Evolutionary conservation across 176 grass and related monocot genomes (phyloP), one percentile per base, ranked within the genome.

Genomic region (Bonia amplexicaulis): DNA sequence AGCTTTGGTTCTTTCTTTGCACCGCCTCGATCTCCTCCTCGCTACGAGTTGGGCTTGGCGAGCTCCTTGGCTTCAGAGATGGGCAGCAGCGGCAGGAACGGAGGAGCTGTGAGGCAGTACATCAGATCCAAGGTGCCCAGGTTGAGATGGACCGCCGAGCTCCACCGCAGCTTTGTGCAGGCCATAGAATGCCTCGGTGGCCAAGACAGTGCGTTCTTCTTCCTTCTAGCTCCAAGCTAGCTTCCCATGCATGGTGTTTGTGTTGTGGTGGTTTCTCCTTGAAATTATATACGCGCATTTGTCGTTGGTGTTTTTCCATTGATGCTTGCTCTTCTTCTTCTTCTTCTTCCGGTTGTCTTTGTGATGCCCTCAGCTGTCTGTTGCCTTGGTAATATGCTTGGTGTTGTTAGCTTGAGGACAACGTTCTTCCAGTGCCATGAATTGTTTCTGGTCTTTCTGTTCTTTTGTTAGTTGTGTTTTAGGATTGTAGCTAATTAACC

Each of bases 151-250:
- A 92, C 90, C 0, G 77, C 87, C 59, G 94, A 97, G n/a, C 92
- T 97, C 65, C 92, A 97, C 77, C 69, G 51, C 82, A 87, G 90
- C 83, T 97, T 97, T 61, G 45, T 92, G 20, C 87, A 82, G 37
- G 92, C 94, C 76, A 89, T 97, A 11, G 88, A 92, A 48, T 87
- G 62, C 81, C 92, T 97, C 44, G 94, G 94, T 45, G 94, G 94
- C 29, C 86, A 92, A 73, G 49, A 97, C 20, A 97, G 94, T 97
- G 84, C 27, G 94, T 67, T 74, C 71, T 48, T 42, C 27, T 42
- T 71, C 15, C 23, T 54, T 88, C 7, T 25, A 16, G 48, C 40
- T 47, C 61, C 37, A 48, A 15, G 35, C 37, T 39, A 74, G 9
- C 3, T 25, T 25, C 57, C 57, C 54, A n/a, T 66, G 49, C 66